Evolutionary conservation across 441 rosid species (phyloP), one percentile per base, ranked within the genome.

Genomic region (Corymbia calophylla): DNA sequence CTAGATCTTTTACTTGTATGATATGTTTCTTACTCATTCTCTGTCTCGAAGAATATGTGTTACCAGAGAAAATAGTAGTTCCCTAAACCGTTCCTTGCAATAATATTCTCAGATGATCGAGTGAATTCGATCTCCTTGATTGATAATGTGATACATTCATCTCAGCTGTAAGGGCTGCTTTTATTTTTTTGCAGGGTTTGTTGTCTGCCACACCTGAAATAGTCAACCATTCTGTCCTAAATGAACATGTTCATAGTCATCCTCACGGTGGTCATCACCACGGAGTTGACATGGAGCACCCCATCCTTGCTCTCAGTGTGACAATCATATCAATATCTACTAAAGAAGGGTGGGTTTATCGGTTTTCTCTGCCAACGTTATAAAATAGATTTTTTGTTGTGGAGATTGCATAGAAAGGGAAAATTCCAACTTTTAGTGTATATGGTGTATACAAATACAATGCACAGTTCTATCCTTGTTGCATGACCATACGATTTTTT

Each of bases 261-360:
- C 87, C 82, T 87, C 91, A 90, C 51, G 88, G 92, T 89, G 96
- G 94, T 80, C 95, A 93, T 91, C 95, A 92, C 90, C 95, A 93
- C 89, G 95, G 93, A 88, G 87, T 94, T 90, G 94, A 95, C 93
- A 93, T 96, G 96, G 90, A 91, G 48, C 96, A 97, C 88, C 99
- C 99, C 58, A 53, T 91, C 89, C 96, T 98, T 58, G 99, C 99
- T 88, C 93, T 97, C 92, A 94, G 92, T 92, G 92, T 96, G 95
- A 95, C 96, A 47, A 88, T 96, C 88, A 92, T 96, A 87, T 96
- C 99, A 87, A 96, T 98, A 92, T 94, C 96, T 87, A 88, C 96
- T 87, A 98, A 97, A 95, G 99, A 98, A 95, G 97, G 99, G 99
- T 98, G 95, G 81, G 31, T 11, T 77, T 86, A 70, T 87, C 15